These are phyloP conservation scores for Abrus precatorius DNA, from an alignment of 306 rosid species.

Conservation along the genomic window DNA sequence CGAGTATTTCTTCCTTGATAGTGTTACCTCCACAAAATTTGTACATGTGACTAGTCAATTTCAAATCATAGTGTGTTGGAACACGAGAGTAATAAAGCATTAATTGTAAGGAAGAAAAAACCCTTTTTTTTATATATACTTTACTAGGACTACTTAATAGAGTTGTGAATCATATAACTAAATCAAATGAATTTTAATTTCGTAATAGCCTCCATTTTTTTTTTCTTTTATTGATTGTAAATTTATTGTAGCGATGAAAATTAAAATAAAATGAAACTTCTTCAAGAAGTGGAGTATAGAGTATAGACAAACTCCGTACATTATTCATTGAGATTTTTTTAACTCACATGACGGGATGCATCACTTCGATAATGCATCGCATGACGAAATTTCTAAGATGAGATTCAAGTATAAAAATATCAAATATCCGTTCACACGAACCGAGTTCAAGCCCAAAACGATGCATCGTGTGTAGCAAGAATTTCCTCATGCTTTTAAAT, in stretches of 20 bases:
- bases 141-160: not conserved
- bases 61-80: conserved; percentile 10
- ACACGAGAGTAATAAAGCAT: not conserved
- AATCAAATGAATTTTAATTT: not conserved
- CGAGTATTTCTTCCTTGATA: not conserved
- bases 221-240: not conserved
- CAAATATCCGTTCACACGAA: not conserved
- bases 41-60: conserved; percentile 20
- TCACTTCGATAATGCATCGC: not conserved
- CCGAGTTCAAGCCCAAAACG: not conserved
- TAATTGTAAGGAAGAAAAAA: not conserved
- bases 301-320: not conserved
- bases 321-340: not conserved
- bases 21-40: conserved; percentile 9
- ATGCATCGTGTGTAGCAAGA: not conserved
- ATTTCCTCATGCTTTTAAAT: not conserved
- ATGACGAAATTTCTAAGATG: not conserved
- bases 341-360: not conserved
- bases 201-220: not conserved
- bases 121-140: not conserved
- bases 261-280: not conserved
- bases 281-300: not conserved
- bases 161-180: not conserved
- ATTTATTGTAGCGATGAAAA: not conserved
- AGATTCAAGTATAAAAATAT: not conserved